Evolutionary conservation across 2,329 filamentous ascomycete genomes (phyloP).

Genomic region (Microsporum audouinii): DNA sequence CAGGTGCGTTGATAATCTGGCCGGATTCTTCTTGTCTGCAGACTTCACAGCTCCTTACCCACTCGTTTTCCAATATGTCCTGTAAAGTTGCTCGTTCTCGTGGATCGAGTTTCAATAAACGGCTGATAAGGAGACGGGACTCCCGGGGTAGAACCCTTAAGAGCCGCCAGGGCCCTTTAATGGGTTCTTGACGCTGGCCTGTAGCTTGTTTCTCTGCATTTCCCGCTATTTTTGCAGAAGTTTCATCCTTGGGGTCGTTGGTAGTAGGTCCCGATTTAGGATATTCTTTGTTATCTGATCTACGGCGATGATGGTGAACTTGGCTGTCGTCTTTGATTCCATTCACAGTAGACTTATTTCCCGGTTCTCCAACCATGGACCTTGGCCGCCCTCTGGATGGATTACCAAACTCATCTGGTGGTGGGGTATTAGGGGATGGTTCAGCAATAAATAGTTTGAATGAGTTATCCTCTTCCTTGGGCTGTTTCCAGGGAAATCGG

Average conservation of each 20-base stretch:
- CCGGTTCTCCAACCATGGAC: slow-evolving; percentile 27
- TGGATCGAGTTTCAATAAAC: slow-evolving; percentile 85
- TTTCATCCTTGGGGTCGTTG: slow-evolving; percentile 8
- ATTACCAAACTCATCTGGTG: slow-evolving; percentile 24
- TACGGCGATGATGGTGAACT: slow-evolving; percentile 8
- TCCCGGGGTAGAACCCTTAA: slow-evolving; percentile 78
- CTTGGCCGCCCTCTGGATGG: slow-evolving; percentile 23
- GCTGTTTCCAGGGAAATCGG: slow-evolving; percentile 94
- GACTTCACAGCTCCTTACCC: slow-evolving; percentile 75
- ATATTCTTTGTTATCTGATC: slow-evolving; percentile 4
- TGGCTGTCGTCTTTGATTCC: background rate
- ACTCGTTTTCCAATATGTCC: slow-evolving; percentile 77
- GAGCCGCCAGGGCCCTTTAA: slow-evolving; percentile 86
- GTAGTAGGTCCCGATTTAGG: slow-evolving; percentile 14
- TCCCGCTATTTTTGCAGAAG: slow-evolving; percentile 6
- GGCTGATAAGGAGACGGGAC: slow-evolving; percentile 74
- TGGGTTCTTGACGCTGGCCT: slow-evolving; percentile 52
- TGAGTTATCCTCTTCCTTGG: slow-evolving; percentile 80
- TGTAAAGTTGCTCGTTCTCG: slow-evolving; percentile 70
- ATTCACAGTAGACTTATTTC: background rate
- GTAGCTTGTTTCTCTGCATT: slow-evolving; percentile 9
- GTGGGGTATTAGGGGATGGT: slow-evolving; percentile 57
- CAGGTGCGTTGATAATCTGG: slow-evolving; percentile 57
- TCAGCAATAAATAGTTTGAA: slow-evolving; percentile 85
- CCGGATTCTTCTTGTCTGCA: slow-evolving; percentile 71